Evolutionary conservation across 139 green algal genomes (phyloP).

Genomic region (Raphidocelis subcapitata): DNA sequence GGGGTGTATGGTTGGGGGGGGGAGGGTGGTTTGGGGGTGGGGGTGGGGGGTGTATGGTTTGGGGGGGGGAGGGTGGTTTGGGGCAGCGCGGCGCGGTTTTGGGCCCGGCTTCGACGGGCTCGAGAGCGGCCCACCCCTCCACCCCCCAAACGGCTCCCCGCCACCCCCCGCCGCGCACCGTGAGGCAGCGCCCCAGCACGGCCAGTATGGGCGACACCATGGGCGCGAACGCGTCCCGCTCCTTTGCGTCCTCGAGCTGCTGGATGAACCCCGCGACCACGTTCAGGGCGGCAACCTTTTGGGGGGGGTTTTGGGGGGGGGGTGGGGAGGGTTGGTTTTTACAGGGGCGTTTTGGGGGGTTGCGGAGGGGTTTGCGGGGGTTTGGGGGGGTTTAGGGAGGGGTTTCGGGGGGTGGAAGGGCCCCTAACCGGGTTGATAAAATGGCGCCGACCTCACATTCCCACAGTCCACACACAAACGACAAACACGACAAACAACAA

Average conservation of each 20-base stretch:
- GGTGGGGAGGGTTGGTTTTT: too few relatives aligned
- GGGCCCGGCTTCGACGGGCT: not conserved
- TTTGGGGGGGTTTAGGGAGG: too few relatives aligned
- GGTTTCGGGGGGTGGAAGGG: too few relatives aligned
- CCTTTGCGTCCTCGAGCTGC: slow-evolving; percentile 50
- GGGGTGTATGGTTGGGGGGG: not conserved
- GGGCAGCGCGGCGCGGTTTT: not conserved
- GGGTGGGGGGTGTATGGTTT: not conserved
- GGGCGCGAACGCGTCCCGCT: slow-evolving; percentile 77
- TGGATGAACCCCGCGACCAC: slow-evolving; percentile 75
- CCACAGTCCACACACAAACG: too few relatives aligned
- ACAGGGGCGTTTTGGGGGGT: too few relatives aligned
- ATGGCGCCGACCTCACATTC: too few relatives aligned
- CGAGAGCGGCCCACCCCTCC: not conserved
- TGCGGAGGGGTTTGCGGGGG: too few relatives aligned
- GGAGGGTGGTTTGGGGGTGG: not conserved
- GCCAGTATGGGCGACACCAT: slow-evolving; percentile 84
- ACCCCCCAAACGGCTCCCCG: not conserved
- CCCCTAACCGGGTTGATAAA: too few relatives aligned
- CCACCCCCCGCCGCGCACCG: slow-evolving; percentile 46
- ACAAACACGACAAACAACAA: too few relatives aligned
- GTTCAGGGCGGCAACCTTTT: slow-evolving; percentile 73
- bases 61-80: not conserved
- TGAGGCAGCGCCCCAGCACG: slow-evolving; percentile 61
- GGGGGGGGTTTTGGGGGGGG: slow-evolving; percentile 14